phyloP scores from a whole-genome alignment of 2,329 filamentous ascomycete genomes.

The Neonectria magnoliae region DNA sequence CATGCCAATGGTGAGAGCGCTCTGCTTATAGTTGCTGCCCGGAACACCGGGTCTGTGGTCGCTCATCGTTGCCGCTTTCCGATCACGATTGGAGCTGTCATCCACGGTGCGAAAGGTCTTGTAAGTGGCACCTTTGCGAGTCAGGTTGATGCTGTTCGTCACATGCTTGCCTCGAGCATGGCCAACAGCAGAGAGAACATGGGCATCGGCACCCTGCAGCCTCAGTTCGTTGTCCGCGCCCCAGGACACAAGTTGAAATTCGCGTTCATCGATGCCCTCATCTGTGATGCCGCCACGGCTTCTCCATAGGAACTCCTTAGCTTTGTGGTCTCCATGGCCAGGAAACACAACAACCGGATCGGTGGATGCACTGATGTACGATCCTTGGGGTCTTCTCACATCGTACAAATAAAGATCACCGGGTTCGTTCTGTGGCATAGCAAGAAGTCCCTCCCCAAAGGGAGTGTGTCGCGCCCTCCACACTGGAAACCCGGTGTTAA shows the following conservation, averaged over 20 bases:
- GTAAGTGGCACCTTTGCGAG: slow-evolving; percentile 85
- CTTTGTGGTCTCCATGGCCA: slow-evolving; percentile 73
- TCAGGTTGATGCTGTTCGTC: slow-evolving; percentile 73
- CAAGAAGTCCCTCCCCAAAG: slow-evolving; percentile 85
- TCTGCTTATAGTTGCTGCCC: slow-evolving; percentile 54
- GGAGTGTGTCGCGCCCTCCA: slow-evolving; percentile 93
- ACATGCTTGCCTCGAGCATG: slow-evolving; percentile 75
- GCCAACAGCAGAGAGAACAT: slow-evolving; percentile 74
- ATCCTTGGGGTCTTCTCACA: slow-evolving; percentile 59
- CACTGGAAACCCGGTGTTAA: slow-evolving; percentile 85
- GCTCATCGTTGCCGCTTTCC: slow-evolving; percentile 69
- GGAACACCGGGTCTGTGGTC: slow-evolving; percentile 62
- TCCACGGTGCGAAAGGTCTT: slow-evolving; percentile 84
- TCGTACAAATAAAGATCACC: slow-evolving; percentile 88
- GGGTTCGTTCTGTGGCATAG: slow-evolving; percentile 91
- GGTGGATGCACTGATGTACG: slow-evolving; percentile 55
- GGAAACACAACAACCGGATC: slow-evolving; percentile 67
- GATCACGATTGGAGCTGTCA: slow-evolving; percentile 65
- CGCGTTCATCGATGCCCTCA: slow-evolving; percentile 80
- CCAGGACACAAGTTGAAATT: slow-evolving; percentile 95
- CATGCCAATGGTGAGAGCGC: slow-evolving; percentile 56
- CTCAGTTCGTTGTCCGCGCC: slow-evolving; percentile 85
- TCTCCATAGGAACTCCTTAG: slow-evolving; percentile 93
- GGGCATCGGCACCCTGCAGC: slow-evolving; percentile 76
- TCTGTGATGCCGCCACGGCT: slow-evolving; percentile 74